Base-by-base conservation (phyloP, 495 filamentous ascomycete genomes). In the Friedmanniomyces simplex region DNA sequence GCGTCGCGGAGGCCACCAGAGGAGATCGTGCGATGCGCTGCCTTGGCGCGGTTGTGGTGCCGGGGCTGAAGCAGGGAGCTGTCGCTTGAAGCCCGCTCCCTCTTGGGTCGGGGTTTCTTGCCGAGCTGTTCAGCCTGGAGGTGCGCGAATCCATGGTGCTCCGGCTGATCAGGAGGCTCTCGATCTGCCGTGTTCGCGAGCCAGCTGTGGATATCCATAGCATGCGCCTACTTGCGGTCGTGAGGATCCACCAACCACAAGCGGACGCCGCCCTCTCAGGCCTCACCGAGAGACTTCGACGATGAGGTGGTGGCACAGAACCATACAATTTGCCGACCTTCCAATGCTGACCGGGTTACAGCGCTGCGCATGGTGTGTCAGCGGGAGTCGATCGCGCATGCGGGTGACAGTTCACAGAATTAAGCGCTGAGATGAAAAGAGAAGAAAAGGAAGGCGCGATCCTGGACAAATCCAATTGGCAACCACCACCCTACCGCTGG, bases 41-140 rank as follows among this genome's bases (percentile, higher is more conserved):
- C 32, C 28, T 28, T 14, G 14, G 25, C 41, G 26, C 36, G 55
- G 1, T 51, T 13, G 30, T 32, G 53, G 32, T 46, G 42, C 21
- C 36, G 45, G 18, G 51, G 45, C 8, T 34, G 46, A 43, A 72
- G 59, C 26, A 72, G 48, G 8, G 70, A 72, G 64, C 68, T 72
- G 60, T 72, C 69, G 48, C 62, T 63, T 16, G 63, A 65, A 6
- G 55, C 55, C 2, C 52, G 57, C 54, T 64, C 64, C 57, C 67
- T 57, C 41, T 64, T 66, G 39, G 56, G 61, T n/a, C 54, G 52
- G 12, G 51, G 36, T 32, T 55, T 41, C 46, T 24, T 49, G 46
- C 25, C 24, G 46, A 49, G 20, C 21, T 24, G 21, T 16, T 16
- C 20, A 22, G 6, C 24, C 20, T 49, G 2, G 7, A 21, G 11